Base-by-base conservation (phyloP, 2,329 filamentous ascomycete species). In the Trichoderma sp. region DNA sequence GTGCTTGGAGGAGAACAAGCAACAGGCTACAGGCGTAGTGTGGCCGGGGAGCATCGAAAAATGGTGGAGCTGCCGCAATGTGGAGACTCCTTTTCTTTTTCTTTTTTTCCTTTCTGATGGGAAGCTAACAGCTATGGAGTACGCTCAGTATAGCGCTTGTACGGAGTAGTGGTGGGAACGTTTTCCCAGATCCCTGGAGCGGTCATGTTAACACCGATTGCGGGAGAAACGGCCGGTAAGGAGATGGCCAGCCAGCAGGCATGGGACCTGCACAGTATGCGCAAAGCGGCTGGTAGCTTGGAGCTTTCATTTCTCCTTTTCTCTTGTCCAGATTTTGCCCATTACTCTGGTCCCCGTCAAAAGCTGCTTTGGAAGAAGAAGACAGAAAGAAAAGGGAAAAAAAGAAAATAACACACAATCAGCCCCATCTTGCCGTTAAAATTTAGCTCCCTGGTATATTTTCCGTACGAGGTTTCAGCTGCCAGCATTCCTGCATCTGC, bases 191-290 rank as follows among this genome's bases (percentile, higher is more conserved):
- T 67, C 63, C 63, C 63, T 65, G 63, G 35, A 68, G 65, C 65
- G 65, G 65, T 47, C 56, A 53, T 52, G 37, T 68, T 68, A 68
- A 60, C 65, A 68, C 65, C 56, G 65, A 60, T 68, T 35, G 65
- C 65, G 57, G 56, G 37, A 56, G 29, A 43, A 37, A 35, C 37
- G 57, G 65, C 57, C 43, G 56, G 57, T 55, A 68, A 61, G 65
- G 65, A 68, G 63, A 49, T 35, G 29, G n/a, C 43, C 52, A 29
- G n/a, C 43, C 52, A 53, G 53, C 27, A 57, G 62, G 47, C 53
- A 57, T 58, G 63, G 63, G n/a, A 52, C 35, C 55, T 29, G 63
- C 55, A 67, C 63, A 67, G 55, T 59, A 67, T 57, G 62, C 0
- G 19, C 21, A 19, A 55, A 55, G 27, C 40, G 14, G 24, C 47